A percentile compares a stretch with the other conserved stretches of the same genome.
Conservation (phyloP, 805 yeast genomes). For the Nakazawaea pomicola region DNA sequence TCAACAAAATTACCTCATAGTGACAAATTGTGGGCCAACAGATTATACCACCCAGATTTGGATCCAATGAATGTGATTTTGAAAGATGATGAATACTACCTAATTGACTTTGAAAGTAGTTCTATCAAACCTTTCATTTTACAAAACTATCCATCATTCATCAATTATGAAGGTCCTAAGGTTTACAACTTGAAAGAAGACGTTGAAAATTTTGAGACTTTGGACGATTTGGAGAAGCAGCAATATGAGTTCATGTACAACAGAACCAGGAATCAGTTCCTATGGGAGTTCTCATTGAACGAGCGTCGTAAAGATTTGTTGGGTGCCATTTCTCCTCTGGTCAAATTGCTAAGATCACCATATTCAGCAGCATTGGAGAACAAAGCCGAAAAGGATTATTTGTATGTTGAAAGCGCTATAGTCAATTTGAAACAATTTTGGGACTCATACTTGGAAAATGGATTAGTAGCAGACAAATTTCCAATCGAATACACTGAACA, state of each 20-base stretch:
- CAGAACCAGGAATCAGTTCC: constrained; percentile 85
- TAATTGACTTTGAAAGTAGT: constrained; percentile 81
- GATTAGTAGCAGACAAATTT: constrained; percentile 45
- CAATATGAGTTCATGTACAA: constrained; percentile 83
- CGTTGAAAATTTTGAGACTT: constrained; percentile 59
- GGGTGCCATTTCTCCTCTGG: constrained; percentile 76
- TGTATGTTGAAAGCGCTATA: constrained; percentile 62
- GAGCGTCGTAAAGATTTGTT: constrained; percentile 60
- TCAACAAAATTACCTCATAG: constrained; percentile 57
- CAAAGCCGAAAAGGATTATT: constrained; percentile 51
- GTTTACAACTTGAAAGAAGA: constrained; percentile 73
- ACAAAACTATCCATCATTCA: constrained; percentile 75
- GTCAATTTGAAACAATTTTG: constrained; percentile 65
- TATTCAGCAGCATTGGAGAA: constrained; percentile 56
- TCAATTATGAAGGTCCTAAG: constrained; percentile 85
- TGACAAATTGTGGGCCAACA: constrained; percentile 61
- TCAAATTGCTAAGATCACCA: constrained; percentile 65
- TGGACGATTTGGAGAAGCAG: constrained; percentile 69
- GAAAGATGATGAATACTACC: constrained; percentile 36
- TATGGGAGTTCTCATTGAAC: constrained; percentile 79
- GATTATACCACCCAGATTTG: constrained; percentile 75
- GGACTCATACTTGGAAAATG: constrained; percentile 58
- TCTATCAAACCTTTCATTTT: constrained; percentile 77
- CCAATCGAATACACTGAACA: constrained; percentile 61
- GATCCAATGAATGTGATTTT: constrained; percentile 84